phyloP scores from a whole-genome alignment of 768 basidiomycete species.

The Phaeotremella skinneri region DNA sequence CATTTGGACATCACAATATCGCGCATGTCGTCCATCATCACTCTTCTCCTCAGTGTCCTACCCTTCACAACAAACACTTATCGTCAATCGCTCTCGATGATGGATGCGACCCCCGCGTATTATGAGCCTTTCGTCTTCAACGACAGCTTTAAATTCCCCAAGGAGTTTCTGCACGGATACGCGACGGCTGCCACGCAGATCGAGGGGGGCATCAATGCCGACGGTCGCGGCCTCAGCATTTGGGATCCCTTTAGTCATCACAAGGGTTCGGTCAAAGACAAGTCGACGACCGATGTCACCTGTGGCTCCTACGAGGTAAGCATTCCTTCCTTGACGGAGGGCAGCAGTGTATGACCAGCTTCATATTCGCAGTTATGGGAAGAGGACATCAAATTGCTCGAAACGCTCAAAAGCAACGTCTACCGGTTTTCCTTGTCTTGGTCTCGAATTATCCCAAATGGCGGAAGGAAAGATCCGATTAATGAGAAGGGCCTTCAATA shows the following conservation, averaged over 20 bases:
- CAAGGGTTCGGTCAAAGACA: not conserved
- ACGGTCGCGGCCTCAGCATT: not conserved
- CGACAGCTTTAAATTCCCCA: conserved; percentile 8
- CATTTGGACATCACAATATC: too few species aligned
- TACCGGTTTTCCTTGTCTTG: conserved; percentile 77
- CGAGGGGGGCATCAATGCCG: conserved; percentile 58
- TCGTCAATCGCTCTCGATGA: not conserved
- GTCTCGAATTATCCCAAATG: conserved; percentile 69
- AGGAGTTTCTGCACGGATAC: conserved; percentile 42
- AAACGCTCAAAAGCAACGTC: conserved; percentile 64
- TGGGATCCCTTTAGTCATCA: conserved; percentile 4
- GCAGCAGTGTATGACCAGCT: not conserved
- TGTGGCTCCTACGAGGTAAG: conserved; percentile 1
- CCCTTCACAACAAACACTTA: not conserved
- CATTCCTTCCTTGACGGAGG: not conserved
- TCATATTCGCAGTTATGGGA: conserved; percentile 39
- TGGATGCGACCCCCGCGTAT: not conserved
- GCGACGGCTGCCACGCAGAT: conserved; percentile 67
- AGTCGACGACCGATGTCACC: not conserved
- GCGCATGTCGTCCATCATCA: not conserved
- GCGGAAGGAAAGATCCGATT: conserved; percentile 67
- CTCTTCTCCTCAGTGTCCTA: not conserved
- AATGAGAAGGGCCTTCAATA: conserved; percentile 68
- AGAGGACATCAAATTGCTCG: conserved; percentile 65
- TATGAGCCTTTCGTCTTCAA: not conserved